These are phyloP conservation scores for Chalara sp. DNA, from an alignment of 2,329 filamentous ascomycete genomes.

Conservation along the genomic window DNA sequence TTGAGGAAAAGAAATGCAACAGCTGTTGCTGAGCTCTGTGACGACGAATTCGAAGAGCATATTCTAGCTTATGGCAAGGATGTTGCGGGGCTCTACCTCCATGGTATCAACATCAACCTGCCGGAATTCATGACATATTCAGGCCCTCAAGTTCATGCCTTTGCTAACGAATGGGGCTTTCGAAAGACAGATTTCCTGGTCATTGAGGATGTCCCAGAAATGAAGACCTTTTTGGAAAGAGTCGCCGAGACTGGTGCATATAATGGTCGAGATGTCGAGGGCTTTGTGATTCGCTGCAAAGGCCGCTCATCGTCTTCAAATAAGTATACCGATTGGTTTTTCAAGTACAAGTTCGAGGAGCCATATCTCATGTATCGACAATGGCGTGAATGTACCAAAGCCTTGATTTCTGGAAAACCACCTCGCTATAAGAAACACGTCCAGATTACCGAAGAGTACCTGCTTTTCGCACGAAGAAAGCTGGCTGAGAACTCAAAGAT, in stretches of 20 bases:
- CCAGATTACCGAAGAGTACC: slow-evolving; percentile 85
- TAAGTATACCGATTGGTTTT: slow-evolving; percentile 90
- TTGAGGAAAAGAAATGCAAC: slow-evolving; percentile 81
- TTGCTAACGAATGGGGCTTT: slow-evolving; percentile 91
- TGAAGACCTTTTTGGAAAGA: slow-evolving; percentile 75
- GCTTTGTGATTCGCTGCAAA: slow-evolving; percentile 91
- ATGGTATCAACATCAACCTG: slow-evolving; percentile 94
- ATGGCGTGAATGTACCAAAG: slow-evolving; percentile 95
- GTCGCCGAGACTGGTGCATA: slow-evolving; percentile 86
- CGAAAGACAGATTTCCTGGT: slow-evolving; percentile 76
- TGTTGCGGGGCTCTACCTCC: slow-evolving; percentile 83
- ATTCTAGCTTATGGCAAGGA: slow-evolving; percentile 83
- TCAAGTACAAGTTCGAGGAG: slow-evolving; percentile 99
- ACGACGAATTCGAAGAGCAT: slow-evolving; percentile 94
- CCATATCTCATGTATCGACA: slow-evolving; percentile 98
- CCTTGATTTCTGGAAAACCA: slow-evolving; percentile 67
- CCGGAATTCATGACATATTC: slow-evolving; percentile 86
- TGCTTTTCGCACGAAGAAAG: slow-evolving; percentile 70
- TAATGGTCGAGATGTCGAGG: slow-evolving; percentile 87
- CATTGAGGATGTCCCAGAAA: slow-evolving; percentile 66
- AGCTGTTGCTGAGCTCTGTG: slow-evolving; percentile 91
- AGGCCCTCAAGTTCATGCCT: slow-evolving; percentile 74
- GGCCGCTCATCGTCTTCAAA: slow-evolving; percentile 39
- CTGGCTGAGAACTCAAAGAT: slow-evolving; percentile 63
- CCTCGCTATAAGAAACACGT: slow-evolving; percentile 81